Base-by-base conservation (phyloP, 2,329 filamentous ascomycete genomes). In the Knufia petricola region DNA sequence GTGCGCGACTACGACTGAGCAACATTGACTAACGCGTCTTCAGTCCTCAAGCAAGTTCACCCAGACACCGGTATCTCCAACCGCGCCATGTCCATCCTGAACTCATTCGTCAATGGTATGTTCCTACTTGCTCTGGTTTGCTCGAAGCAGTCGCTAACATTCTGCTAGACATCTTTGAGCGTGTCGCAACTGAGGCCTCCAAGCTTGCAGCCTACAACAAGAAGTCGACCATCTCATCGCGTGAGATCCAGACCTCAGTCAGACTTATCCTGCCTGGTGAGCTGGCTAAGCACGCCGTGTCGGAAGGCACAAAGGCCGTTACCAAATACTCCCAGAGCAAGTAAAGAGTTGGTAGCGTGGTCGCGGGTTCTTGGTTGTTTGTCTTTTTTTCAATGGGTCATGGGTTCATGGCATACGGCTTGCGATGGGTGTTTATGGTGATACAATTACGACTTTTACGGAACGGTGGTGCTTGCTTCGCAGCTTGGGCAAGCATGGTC, bases 201-300 rank as follows among this genome's bases (percentile, higher is more conserved):
- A 98, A 98, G 84, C 84, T 98, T 54, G 92, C 92, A 61, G 92
- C 92, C 57, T 98, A 98, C 81, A 98, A 98, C 85, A 98, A 96
- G 85, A 98, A 98, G 81, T 96, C 90, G 45, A 98, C 92, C 69
- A 98, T 98, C 75, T 96, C 90, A 48, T 96, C 92, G 60, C 85
- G 92, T 66, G 92, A 98, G 77, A 98, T 98, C 68, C 92, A 98
- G 81, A 98, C 92, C 63, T 95, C 92, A 61, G 92, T 98, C 63
- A 85, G 92, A 60, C 82, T 98, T 55, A 98, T 98, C 74, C 85
- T 98, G 48, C 92, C 92, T 40, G 92, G 92, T 76, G 92, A 98
- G 77, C 81, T 98, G 63, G 92, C 92, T 71, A 98, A 98, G 85
- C 92, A 98, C 75, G 92, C 92, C 61, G 92, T 98, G 42, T 98